A percentile compares a stretch with the other conserved stretches of the same genome.
Evolutionary conservation across 441 rosid genomes (phyloP).

Genomic region (Adansonia madagascariensis): DNA sequence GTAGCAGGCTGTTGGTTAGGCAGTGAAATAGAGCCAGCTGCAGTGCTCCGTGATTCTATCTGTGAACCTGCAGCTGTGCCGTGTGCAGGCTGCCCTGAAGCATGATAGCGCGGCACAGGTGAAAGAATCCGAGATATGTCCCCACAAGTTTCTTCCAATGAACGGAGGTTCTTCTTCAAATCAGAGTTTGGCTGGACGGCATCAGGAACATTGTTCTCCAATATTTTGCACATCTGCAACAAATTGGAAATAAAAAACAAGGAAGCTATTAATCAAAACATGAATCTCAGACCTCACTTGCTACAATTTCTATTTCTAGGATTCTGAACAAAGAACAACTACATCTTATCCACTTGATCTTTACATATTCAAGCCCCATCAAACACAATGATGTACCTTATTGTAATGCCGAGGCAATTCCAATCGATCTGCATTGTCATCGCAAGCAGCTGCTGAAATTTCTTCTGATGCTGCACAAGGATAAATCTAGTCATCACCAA

Average conservation of each 20-base stretch:
- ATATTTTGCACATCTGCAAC: conserved; percentile 65
- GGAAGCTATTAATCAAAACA: conserved; percentile 9
- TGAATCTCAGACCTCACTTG: neutral
- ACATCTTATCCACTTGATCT: conserved; percentile 6
- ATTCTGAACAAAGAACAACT: neutral
- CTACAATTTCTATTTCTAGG: neutral
- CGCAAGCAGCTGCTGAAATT: conserved; percentile 55
- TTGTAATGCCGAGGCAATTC: conserved; percentile 64
- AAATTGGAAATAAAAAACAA: conserved; percentile 6
- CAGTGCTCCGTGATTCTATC: conserved; percentile 22
- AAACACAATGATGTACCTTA: conserved; percentile 45
- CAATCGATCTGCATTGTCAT: conserved; percentile 61
- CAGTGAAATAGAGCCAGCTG: conserved; percentile 22
- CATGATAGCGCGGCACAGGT: conserved; percentile 7
- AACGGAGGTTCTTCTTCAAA: conserved; percentile 56
- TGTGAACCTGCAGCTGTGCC: conserved; percentile 24
- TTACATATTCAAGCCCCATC: neutral
- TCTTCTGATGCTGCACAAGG: conserved; percentile 67
- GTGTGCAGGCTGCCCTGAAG: neutral
- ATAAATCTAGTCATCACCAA: conserved; percentile 28
- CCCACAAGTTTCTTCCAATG: conserved; percentile 47
- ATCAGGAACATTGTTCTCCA: conserved; percentile 59
- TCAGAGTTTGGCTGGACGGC: conserved; percentile 43
- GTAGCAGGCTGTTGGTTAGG: conserved; percentile 24
- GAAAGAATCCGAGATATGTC: conserved; percentile 51